Base-by-base conservation (phyloP, 176 grass and related monocot genomes). In the Oropetium thomaeum region DNA sequence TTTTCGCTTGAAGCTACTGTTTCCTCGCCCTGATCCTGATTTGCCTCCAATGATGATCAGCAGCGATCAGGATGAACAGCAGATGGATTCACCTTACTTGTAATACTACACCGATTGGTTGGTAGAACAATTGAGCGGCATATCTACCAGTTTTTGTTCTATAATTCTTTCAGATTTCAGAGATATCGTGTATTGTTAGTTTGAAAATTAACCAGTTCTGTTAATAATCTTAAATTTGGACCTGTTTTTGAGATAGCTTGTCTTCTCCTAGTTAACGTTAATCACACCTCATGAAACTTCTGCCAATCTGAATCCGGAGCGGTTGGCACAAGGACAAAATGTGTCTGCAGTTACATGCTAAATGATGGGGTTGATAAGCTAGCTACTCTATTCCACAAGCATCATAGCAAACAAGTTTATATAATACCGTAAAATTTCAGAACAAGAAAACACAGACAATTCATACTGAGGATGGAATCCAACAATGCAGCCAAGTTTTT, bases 1-100 rank as follows among this genome's bases (percentile, higher is more conserved):
- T 59, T 98, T 98, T 81, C 88, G 95, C 40, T 76, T 98, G 38
- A 98, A 98, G 51, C 76, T 94, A 54, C 33, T 98, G 12, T 98
- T 98, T 83, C 88, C 95, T 57, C 81, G 58, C 19, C 86, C 31
- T 17, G 75, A 89, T 74, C 78, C 64, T 52, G 49, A 62, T 53
- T 61, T 85, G 26, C 48, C 58, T 74, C 53, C 85, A 23, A 69
- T 70, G 51, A 81, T 65, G 52, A 55, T 52, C 4, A 40, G 69
- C 11, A 8, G 69, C 5, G 53, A 58, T 19, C 48, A 76, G 60
- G 82, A 89, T 67, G 71, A 70, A 52, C 77, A 87, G 62, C 77
- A 87, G 40, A 84, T 68, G 41, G 81, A 80, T 73, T 92, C 75
- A 3, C 82, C 86, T 55, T 92, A 82, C 65, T 76, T 89, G 55